Evolutionary conservation across 768 basidiomycete species (phyloP), one percentile per base, ranked within the genome.

Genomic region (Boletus sp.): DNA sequence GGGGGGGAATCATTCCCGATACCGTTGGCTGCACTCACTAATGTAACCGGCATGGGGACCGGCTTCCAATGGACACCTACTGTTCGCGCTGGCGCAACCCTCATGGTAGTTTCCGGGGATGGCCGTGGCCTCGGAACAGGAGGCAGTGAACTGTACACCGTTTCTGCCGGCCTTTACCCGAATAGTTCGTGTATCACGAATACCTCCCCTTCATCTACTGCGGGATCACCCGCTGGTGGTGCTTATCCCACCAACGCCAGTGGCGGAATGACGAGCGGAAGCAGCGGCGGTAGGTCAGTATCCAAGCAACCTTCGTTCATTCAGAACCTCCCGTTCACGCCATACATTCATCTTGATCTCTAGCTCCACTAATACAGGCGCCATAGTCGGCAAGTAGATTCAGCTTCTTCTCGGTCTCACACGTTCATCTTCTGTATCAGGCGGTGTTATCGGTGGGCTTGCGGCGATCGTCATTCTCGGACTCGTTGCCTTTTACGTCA

Each of bases 1-100:
- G 90, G 90, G 1, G 90, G 90, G 13, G 74, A 88, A 48, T 88
- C 88, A 0, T 89, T 91, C 65, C 61, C 74, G 7, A 79, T 92
- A 42, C 85, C 86, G 1, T 56, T 77, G 57, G 75, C 76, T 13
- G 30, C 64, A 3, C 66, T 86, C 21, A 79, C 85, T 9, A 64
- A 75, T 8, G 68, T 77, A 4, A 27, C 63, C 0, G 53, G 60
- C 0, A 64, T 81, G 57, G 85, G 87, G 10, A 80, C 79, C 8
- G 89, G 90, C 1, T 89, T 90, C 59, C 67, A 63, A 13, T 93
- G 89, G 89, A 81, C 74, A 11, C 83, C 86, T 0, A 73, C 79
- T 13, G 69, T 90, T 15, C 79, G 83, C 13, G 77, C 77, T 3
- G 88, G 88, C 10, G 84, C 87, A 5, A 83, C 82, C 3, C 69